phyloP scores from a whole-genome alignment of 78 protist species.

The Bodo saltans region DNA sequence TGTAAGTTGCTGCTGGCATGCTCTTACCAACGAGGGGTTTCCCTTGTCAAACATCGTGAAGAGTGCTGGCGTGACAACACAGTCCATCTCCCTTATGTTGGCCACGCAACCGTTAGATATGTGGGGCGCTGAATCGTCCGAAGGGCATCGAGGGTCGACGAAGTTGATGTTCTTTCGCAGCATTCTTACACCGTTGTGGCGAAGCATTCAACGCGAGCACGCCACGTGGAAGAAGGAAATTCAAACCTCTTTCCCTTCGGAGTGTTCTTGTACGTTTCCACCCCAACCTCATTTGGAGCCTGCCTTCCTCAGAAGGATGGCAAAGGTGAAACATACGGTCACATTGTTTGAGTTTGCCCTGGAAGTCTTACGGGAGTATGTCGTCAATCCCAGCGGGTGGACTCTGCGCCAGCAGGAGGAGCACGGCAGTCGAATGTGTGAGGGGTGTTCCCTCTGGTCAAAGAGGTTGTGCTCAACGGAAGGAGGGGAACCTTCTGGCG shows the following conservation, averaged over 20 bases:
- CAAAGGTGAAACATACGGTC: not conserved
- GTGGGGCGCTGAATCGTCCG: not conserved
- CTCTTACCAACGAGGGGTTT: not conserved
- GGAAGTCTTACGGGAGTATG: not conserved
- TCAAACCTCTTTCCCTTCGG: not conserved
- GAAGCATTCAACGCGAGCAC: not conserved
- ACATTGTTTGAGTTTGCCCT: not conserved
- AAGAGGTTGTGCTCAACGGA: too few species aligned
- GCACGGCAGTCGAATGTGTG: too few species aligned
- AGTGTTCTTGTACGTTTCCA: too few species aligned
- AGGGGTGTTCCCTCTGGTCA: too few species aligned
- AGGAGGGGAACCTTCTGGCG: too few species aligned
- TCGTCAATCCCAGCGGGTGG: not conserved
- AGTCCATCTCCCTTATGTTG: not conserved
- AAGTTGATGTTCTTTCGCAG: not conserved
- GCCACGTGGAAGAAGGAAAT: not conserved
- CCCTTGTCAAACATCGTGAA: not conserved
- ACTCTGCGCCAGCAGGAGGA: too few species aligned
- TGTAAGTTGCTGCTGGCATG: slow-evolving; percentile 27
- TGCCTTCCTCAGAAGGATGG: not conserved
- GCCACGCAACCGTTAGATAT: slow-evolving; percentile 15
- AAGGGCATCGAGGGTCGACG: not conserved
- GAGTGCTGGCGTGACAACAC: not conserved
- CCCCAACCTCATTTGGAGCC: too few species aligned
- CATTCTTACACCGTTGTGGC: not conserved